Evolutionary conservation across 257 asterid genomes (phyloP).

Genomic region (Parsonsia alboflavescens): DNA sequence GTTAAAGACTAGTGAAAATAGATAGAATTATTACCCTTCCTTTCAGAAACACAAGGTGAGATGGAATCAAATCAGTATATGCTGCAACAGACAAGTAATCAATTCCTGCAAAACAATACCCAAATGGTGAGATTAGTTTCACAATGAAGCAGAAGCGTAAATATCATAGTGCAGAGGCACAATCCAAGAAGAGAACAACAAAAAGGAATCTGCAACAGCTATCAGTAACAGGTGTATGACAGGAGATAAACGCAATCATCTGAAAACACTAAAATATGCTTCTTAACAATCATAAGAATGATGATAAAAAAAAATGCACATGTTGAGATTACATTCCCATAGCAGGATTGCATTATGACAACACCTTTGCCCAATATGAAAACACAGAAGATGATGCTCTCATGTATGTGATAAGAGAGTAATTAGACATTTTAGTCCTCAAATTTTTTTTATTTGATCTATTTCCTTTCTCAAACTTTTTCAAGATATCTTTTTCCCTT

Average conservation of each 20-base stretch:
- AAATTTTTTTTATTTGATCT: background rate
- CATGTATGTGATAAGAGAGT: background rate
- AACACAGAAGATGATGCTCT: background rate
- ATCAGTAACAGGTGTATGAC: background rate
- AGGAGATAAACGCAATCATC: background rate
- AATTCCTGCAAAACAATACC: conserved; percentile 43
- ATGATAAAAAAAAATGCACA: background rate
- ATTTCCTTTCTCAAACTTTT: background rate
- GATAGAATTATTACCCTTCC: conserved; percentile 51
- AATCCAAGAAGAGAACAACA: background rate
- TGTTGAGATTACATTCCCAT: background rate
- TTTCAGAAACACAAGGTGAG: conserved; percentile 81
- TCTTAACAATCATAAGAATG: too few species aligned
- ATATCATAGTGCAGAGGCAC: background rate
- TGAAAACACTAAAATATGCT: background rate
- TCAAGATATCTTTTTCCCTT: too few species aligned
- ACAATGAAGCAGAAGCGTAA: background rate
- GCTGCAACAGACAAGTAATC: conserved; percentile 98
- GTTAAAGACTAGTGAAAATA: conserved; percentile 9
- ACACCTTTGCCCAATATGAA: too few species aligned
- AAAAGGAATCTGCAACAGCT: background rate
- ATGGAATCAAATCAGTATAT: conserved; percentile 56
- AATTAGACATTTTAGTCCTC: background rate
- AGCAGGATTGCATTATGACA: background rate
- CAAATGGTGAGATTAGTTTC: background rate